A percentile compares a stretch with the other conserved stretches of the same genome.
Conservation (phyloP, 176 grass and related monocot genomes). For the Musa troglodytarum region DNA sequence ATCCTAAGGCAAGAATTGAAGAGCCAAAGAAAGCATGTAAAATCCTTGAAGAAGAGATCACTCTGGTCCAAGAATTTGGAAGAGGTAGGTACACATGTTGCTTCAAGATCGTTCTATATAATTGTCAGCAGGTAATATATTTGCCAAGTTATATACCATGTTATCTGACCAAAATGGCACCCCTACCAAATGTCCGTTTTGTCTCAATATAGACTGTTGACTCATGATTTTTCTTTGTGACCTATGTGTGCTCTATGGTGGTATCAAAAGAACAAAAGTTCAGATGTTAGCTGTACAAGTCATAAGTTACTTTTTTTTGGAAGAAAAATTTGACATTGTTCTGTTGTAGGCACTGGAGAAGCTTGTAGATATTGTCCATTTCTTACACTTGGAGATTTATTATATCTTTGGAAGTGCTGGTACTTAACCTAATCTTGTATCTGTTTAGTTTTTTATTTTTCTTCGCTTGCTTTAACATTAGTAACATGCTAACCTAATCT, state of each 20-base stretch:
- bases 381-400: conserved; percentile 87
- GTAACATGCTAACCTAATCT: conserved; percentile 16
- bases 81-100: conserved; percentile 62
- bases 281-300: no score
- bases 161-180: background rate
- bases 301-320: background rate
- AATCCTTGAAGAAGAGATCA: conserved; percentile 77
- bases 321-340: conserved; percentile 12
- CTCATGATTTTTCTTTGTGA: no score
- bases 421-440: conserved; percentile 35
- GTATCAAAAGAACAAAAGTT: no score
- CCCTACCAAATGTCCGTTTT: background rate
- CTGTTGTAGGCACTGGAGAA: conserved; percentile 79
- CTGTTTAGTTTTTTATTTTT: conserved; percentile 13
- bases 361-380: conserved; percentile 91
- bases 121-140: background rate
- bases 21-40: conserved; percentile 82
- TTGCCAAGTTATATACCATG: background rate
- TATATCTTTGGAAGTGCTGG: conserved; percentile 60
- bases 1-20: conserved; percentile 91
- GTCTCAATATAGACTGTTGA: no score
- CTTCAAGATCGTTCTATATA: conserved; percentile 24
- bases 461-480: background rate
- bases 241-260: no score
- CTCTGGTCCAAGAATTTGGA: conserved; percentile 94